These are phyloP conservation scores for Boechera stricta DNA, from an alignment of 345 rosid species.

Conservation along the genomic window DNA sequence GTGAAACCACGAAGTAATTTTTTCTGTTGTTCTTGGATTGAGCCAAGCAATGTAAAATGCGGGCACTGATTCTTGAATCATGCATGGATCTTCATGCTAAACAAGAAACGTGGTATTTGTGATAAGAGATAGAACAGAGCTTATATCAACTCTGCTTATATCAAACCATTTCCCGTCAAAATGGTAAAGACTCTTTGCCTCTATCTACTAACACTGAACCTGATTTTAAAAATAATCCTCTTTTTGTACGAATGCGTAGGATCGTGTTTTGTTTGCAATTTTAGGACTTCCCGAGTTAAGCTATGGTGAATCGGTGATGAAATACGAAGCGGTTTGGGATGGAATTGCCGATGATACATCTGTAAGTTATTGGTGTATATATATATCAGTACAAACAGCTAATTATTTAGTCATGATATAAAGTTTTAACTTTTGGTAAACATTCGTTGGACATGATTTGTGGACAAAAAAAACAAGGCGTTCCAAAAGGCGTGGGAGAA, in stretches of 20 bases:
- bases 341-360: slow-evolving; percentile 35
- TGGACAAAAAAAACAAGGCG: slow-evolving; percentile 40
- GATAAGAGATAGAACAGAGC: neutral
- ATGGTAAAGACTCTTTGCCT: slow-evolving; percentile 24
- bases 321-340: slow-evolving; percentile 44
- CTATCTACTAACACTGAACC: neutral
- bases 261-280: slow-evolving; percentile 5
- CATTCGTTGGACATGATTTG: neutral
- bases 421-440: neutral
- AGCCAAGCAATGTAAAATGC: neutral
- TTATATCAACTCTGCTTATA: neutral
- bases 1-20: neutral
- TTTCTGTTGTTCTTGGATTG: neutral
- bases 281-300: slow-evolving; percentile 2
- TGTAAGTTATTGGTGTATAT: slow-evolving; percentile 25
- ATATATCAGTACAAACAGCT: neutral
- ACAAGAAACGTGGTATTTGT: neutral
- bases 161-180: neutral
- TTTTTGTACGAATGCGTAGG: slow-evolving; percentile 13
- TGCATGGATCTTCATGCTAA: neutral
- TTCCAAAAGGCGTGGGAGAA: slow-evolving; percentile 46
- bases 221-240: slow-evolving; percentile 5
- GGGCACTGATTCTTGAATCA: neutral
- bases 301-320: slow-evolving; percentile 40
- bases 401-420: neutral